phyloP scores from a whole-genome alignment of 2,329 filamentous ascomycete species.

The Pleurostoma richardsiae region DNA sequence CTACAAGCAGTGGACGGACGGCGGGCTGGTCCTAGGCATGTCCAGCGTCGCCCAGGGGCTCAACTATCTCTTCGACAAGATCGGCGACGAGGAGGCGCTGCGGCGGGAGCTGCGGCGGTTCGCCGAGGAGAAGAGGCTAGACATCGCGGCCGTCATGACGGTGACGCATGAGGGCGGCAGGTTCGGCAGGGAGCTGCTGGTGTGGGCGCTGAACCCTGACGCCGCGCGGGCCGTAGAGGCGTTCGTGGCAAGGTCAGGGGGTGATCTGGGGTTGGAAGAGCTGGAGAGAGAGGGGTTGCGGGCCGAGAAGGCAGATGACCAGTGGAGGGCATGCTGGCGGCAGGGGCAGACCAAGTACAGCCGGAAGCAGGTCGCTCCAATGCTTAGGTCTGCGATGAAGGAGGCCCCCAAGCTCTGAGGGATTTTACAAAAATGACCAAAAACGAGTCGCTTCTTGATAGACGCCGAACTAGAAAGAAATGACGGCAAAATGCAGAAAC shows the following conservation, averaged over 20 bases:
- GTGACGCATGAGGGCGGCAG: slow-evolving; percentile 47
- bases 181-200: slow-evolving; percentile 62
- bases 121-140: slow-evolving; percentile 51
- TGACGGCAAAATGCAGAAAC: no score
- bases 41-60: slow-evolving; percentile 61
- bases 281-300: slow-evolving; percentile 48
- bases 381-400: slow-evolving; percentile 54
- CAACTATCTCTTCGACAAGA: slow-evolving; percentile 51
- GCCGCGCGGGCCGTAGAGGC: slow-evolving; percentile 44
- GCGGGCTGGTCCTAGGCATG: slow-evolving; percentile 57
- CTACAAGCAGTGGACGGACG: slow-evolving; percentile 73
- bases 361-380: slow-evolving; percentile 64
- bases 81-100: slow-evolving; percentile 39
- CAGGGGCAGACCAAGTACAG: slow-evolving; percentile 59
- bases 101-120: slow-evolving; percentile 45
- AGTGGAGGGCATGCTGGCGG: slow-evolving; percentile 59
- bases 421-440: slow-evolving; percentile 15
- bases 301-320: slow-evolving; percentile 20
- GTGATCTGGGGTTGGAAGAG: slow-evolving; percentile 48
- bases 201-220: slow-evolving; percentile 54
- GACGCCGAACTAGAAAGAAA: no score
- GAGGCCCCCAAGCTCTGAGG: slow-evolving; percentile 14
- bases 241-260: slow-evolving; percentile 44
- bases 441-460: no score
- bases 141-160: slow-evolving; percentile 65